These are phyloP conservation scores for Pneumocystis murina DNA, from an alignment of 1,139 yeast genomes.

Conservation along the genomic window DNA sequence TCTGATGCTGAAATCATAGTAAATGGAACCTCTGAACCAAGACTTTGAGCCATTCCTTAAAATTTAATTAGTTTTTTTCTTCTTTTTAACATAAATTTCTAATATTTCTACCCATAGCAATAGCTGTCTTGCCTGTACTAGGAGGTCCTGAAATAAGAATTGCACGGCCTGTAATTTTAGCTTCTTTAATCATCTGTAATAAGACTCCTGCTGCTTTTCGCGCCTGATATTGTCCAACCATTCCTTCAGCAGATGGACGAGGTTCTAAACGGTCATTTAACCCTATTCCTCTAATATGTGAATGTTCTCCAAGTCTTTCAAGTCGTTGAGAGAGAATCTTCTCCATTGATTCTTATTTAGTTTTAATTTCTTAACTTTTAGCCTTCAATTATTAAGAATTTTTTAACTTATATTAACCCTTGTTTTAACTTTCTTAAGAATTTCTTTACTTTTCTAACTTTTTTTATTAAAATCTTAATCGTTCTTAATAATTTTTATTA, in stretches of 20 bases:
- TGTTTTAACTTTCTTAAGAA: too few relatives aligned
- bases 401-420: too few relatives aligned
- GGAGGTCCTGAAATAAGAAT: conserved; percentile 96
- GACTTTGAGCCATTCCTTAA: conserved; percentile 48
- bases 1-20: conserved; percentile 92
- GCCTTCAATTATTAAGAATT: too few relatives aligned
- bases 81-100: neutral
- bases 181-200: conserved; percentile 81
- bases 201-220: conserved; percentile 93
- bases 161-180: conserved; percentile 93
- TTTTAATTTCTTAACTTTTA: neutral
- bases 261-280: conserved; percentile 69
- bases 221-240: conserved; percentile 94
- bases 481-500: too few relatives aligned
- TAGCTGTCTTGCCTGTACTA: conserved; percentile 95
- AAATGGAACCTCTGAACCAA: conserved; percentile 88
- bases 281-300: conserved; percentile 89
- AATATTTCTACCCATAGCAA: conserved; percentile 69
- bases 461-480: too few relatives aligned
- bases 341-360: neutral
- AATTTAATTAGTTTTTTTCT: neutral
- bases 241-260: conserved; percentile 65
- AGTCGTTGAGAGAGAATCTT: neutral
- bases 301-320: conserved; percentile 63
- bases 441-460: too few relatives aligned